Percentiles rank a stretch among this genome's conserved stretches.
These are phyloP conservation scores for Quillaja saponaria DNA, from an alignment of 306 rosid genomes.

Conservation along the genomic window DNA sequence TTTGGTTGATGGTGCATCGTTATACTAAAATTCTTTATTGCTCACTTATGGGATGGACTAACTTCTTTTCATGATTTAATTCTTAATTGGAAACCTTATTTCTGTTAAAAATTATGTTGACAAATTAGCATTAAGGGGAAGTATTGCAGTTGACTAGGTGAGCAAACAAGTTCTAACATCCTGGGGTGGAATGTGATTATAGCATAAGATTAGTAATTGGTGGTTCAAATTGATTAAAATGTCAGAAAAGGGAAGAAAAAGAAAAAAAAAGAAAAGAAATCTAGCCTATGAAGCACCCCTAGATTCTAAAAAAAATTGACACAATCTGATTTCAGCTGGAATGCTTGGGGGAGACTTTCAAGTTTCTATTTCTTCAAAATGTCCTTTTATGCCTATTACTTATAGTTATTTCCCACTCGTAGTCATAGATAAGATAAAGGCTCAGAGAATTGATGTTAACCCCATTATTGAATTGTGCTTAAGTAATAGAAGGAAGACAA, in stretches of 20 bases:
- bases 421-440: background rate
- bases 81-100: background rate
- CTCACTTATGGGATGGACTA: background rate
- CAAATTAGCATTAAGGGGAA: constrained; percentile 6
- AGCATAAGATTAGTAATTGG: background rate
- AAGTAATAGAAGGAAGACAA: background rate
- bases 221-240: too few species aligned
- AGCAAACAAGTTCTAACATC: constrained; percentile 12
- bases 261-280: too few species aligned
- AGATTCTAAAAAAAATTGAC: background rate
- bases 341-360: background rate
- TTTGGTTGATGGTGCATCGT: constrained; percentile 6
- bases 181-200: background rate
- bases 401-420: too few species aligned
- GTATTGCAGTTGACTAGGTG: background rate
- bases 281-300: background rate
- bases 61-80: constrained; percentile 6
- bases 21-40: background rate
- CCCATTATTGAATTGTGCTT: background rate
- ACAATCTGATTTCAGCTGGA: too few species aligned
- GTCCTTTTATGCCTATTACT: too few species aligned
- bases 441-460: background rate
- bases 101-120: background rate
- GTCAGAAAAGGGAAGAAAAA: too few species aligned
- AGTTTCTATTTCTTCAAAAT: background rate